Base-by-base conservation (phyloP, 2,329 filamentous ascomycete genomes). In the Stachybotrys chlorohalonatus region DNA sequence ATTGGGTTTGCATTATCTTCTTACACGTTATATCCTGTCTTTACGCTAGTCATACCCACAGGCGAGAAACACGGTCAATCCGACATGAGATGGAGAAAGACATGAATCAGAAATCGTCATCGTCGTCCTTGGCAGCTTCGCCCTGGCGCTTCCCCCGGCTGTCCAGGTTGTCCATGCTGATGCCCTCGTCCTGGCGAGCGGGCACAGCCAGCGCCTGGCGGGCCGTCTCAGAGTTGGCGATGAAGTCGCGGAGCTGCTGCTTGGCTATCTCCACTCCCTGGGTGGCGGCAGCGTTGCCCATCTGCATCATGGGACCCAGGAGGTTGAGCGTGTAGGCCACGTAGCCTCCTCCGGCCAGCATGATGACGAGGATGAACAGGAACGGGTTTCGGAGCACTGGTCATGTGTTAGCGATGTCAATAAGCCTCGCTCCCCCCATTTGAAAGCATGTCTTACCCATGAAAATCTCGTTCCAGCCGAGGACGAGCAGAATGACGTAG, bases 401-500 rank as follows among this genome's bases (percentile, higher is more conserved):
- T 54, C 5, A 47, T 42, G 16, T 47, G 46, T 47, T 6, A 47
- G 46, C 46, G 16, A 7, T n/a, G 2, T n/a, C 17, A 47, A n/a
- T 9, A 24, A 9, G 15, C 9, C 46, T 16, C 9, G 46, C 36
- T 9, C 8, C 13, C 9, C 11, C 13, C 36, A 5, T 9, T 9
- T 2, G 36, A 42, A 42, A 13, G 36, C 9, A 42, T 42, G 13
- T 42, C 88, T 79, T 80, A 95, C 92, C 90, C 66, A 92, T 89
- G 61, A 95, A 77, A 59, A 99, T 92, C 73, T 99, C 94, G 72
- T 99, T 99, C 94, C 94, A 99, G n/a, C 94, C 94, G 51, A 99
- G 78, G 24, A 90, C 89, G 60, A 99, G 75, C 55, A 99, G 78
- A 55, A 97, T 71, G 47, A 84, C 90, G 64, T 96, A 99, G 71